Conservation (phyloP, 352 stramenopile genomes). For the Discostella stelligera region DNA sequence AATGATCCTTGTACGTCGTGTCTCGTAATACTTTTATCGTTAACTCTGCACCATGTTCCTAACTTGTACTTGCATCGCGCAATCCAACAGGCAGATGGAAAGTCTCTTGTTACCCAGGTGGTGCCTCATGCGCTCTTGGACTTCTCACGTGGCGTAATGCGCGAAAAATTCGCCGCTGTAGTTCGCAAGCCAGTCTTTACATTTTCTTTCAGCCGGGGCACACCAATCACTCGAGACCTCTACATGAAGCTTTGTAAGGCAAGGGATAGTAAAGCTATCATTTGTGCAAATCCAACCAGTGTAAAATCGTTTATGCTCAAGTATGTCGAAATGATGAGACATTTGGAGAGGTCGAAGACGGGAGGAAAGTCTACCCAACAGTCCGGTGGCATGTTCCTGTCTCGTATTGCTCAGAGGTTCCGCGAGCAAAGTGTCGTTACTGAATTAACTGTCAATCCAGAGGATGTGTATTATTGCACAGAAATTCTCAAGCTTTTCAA, state of each 20-base stretch:
- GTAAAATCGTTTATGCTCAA: conserved; percentile 99
- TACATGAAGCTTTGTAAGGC: conserved; percentile 89
- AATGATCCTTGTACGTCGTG: conserved; percentile 88
- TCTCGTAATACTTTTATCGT: neutral
- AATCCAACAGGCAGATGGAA: conserved; percentile 83
- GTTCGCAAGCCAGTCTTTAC: conserved; percentile 98
- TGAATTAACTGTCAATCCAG: conserved; percentile 76
- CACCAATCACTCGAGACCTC: conserved; percentile 85
- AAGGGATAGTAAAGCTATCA: conserved; percentile 90
- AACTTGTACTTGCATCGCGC: neutral
- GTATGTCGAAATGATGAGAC: conserved; percentile 89
- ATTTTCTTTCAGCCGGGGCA: conserved; percentile 96
- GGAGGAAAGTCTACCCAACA: conserved; percentile 51
- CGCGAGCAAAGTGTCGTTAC: conserved; percentile 76
- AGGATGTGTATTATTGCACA: conserved; percentile 83
- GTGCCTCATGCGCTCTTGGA: conserved; percentile 98
- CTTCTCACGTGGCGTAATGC: conserved; percentile 96
- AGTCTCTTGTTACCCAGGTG: conserved; percentile 93
- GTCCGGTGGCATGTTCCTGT: conserved; percentile 70
- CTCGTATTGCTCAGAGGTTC: conserved; percentile 79
- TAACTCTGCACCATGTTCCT: neutral
- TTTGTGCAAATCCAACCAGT: conserved; percentile 97
- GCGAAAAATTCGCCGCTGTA: conserved; percentile 96
- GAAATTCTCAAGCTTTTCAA: conserved; percentile 88
- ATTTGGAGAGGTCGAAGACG: conserved; percentile 82